Percentiles rank a stretch among this genome's conserved stretches.
phyloP scores from a whole-genome alignment of 371 early-diverging fungal genomes.

The Mortierella sp. region DNA sequence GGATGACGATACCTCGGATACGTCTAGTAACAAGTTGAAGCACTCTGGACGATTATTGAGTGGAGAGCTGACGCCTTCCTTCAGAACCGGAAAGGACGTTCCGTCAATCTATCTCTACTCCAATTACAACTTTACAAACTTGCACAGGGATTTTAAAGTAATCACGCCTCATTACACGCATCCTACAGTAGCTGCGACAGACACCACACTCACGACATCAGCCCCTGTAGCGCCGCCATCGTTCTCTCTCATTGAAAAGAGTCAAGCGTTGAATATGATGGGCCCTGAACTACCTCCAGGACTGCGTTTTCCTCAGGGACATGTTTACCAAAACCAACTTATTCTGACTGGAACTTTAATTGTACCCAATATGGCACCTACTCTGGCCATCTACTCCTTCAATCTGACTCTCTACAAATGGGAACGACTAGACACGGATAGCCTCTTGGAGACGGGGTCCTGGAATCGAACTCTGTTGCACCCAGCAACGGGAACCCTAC shows the following conservation, averaged over 20 bases:
- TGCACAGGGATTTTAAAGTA: constrained; percentile 58
- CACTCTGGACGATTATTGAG: constrained; percentile 33
- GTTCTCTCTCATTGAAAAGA: constrained; percentile 46
- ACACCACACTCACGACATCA: constrained; percentile 45
- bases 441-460: constrained; percentile 56
- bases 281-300: constrained; percentile 28
- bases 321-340: constrained; percentile 56
- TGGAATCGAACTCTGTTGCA: constrained; percentile 68
- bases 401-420: constrained; percentile 56
- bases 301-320: constrained; percentile 65
- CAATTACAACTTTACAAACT: constrained; percentile 67
- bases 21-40: neutral
- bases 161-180: constrained; percentile 37
- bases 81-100: constrained; percentile 31
- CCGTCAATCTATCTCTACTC: constrained; percentile 61
- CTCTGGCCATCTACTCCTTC: constrained; percentile 62
- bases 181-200: constrained; percentile 9
- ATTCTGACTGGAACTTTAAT: constrained; percentile 67
- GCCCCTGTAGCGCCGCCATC: constrained; percentile 41
- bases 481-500: constrained; percentile 60
- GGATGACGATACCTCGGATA: neutral
- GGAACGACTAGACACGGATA: constrained; percentile 58
- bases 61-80: constrained; percentile 46
- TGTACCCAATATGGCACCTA: constrained; percentile 55
- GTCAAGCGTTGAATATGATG: constrained; percentile 46